Percentiles rank a stretch among this genome's conserved stretches.
Conservation (phyloP, 164 flowering plant species). For the Kingdonia uniflora region DNA sequence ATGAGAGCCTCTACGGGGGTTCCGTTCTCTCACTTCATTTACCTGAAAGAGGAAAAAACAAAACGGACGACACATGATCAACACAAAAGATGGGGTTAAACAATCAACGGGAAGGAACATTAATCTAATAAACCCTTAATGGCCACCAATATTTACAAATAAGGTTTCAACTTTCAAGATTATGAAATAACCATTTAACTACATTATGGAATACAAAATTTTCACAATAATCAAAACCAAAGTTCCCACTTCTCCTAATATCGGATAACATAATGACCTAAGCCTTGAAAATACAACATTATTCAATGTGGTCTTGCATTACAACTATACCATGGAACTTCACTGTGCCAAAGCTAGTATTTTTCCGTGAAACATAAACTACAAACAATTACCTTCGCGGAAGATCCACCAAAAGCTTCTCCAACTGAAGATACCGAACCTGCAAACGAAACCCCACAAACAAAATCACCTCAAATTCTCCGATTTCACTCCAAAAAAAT, state of each 20-base stretch:
- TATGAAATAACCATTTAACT: background rate
- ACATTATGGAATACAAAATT: background rate
- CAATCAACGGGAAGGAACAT: background rate
- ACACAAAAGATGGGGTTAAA: background rate
- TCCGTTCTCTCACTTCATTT: constrained; percentile 20
- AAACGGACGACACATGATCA: background rate
- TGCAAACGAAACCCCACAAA: constrained; percentile 11
- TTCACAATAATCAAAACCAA: background rate
- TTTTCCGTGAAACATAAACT: no score
- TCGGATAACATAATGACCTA: no score
- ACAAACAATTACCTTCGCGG: no score
- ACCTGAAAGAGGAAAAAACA: constrained; percentile 25
- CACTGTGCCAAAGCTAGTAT: no score
- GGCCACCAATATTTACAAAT: background rate
- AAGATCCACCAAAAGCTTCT: no score
- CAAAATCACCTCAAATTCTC: background rate
- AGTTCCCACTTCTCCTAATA: no score
- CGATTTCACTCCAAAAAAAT: background rate
- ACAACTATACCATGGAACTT: no score
- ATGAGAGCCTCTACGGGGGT: constrained; percentile 19
- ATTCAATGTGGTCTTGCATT: no score
- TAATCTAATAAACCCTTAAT: background rate
- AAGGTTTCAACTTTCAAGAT: background rate
- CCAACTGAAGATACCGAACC: constrained; percentile 15
- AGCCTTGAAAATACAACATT: no score